phyloP scores from a whole-genome alignment of 352 stramenopile genomes.

The Phytopythium aichiense region DNA sequence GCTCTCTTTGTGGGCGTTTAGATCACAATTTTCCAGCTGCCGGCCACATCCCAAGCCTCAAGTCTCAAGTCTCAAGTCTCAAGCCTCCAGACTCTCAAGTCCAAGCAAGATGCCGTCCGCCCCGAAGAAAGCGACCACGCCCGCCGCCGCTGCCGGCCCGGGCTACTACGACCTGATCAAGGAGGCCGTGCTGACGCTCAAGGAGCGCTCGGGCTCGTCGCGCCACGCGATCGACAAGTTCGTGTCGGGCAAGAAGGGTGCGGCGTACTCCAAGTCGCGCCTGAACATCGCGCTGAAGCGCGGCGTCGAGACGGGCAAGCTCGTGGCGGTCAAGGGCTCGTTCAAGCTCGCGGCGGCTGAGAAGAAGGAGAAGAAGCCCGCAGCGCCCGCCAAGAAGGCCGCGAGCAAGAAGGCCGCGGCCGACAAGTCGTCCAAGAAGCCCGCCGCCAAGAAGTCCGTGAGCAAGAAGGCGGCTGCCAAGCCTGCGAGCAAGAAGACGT shows the following conservation, averaged over 20 bases:
- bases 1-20: conserved; percentile 9
- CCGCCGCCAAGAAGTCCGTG: conserved; percentile 11
- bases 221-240: conserved; percentile 94
- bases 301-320: conserved; percentile 83
- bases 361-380: conserved; percentile 68
- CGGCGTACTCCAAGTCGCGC: conserved; percentile 70
- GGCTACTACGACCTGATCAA: conserved; percentile 93
- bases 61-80: conserved; percentile 7
- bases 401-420: conserved; percentile 32
- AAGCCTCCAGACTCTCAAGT: conserved; percentile 3
- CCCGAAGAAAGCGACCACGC: conserved; percentile 46
- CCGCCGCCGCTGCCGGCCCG: conserved; percentile 38
- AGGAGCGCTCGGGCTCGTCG: conserved; percentile 90
- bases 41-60: conserved; percentile 14
- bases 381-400: conserved; percentile 34
- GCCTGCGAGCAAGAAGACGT: conserved; percentile 63
- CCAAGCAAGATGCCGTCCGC: conserved; percentile 41
- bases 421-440: conserved; percentile 43
- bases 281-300: conserved; percentile 90
- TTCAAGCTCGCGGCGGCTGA: conserved; percentile 92
- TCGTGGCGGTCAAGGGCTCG: conserved; percentile 91
- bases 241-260: conserved; percentile 84
- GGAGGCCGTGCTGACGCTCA: conserved; percentile 88
- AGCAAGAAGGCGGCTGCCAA: conserved; percentile 46
- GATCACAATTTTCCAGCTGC: conserved; percentile 35